Conservation (phyloP, 139 green algal species). For the Axilococcus clingmanii region DNA sequence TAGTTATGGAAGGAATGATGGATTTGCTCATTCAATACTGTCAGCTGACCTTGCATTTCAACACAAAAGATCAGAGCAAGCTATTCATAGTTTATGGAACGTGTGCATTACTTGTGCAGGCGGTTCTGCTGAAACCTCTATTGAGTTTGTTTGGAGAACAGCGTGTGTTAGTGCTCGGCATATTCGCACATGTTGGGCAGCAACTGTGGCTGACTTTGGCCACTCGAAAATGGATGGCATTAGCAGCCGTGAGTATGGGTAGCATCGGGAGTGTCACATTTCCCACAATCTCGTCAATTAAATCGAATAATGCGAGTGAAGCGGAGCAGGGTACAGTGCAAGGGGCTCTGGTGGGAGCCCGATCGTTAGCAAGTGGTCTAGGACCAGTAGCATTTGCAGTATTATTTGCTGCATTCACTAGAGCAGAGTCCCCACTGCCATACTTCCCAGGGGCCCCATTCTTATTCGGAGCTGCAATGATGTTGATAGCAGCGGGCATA, state of each 20-base stretch:
- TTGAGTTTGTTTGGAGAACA: constrained; percentile 41
- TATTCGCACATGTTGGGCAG: constrained; percentile 15
- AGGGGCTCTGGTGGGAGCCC: constrained; percentile 51
- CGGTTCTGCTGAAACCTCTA: constrained; percentile 40
- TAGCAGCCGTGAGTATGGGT: constrained; percentile 28
- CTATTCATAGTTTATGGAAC: constrained; percentile 51
- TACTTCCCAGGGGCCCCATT: constrained; percentile 42
- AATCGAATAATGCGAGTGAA: constrained; percentile 33
- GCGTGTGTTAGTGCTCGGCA: constrained; percentile 37
- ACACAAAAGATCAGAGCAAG: constrained; percentile 37
- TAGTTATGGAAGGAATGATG: constrained; percentile 43
- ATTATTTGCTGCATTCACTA: constrained; percentile 53
- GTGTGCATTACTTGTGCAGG: constrained; percentile 56
- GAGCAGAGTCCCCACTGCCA: constrained; percentile 30
- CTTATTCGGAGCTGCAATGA: constrained; percentile 26
- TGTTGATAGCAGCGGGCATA: constrained; percentile 23
- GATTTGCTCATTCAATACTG: constrained; percentile 75
- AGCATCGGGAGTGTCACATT: constrained; percentile 38
- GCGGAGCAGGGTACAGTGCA: constrained; percentile 35
- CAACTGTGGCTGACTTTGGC: constrained; percentile 31
- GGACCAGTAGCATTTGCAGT: constrained; percentile 58
- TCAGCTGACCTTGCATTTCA: constrained; percentile 61
- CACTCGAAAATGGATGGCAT: constrained; percentile 22
- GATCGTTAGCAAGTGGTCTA: constrained; percentile 46
- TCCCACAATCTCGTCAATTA: constrained; percentile 53